Evolutionary conservation across 805 yeast species (phyloP).

Genomic region (Pichia thaimueangensis): DNA sequence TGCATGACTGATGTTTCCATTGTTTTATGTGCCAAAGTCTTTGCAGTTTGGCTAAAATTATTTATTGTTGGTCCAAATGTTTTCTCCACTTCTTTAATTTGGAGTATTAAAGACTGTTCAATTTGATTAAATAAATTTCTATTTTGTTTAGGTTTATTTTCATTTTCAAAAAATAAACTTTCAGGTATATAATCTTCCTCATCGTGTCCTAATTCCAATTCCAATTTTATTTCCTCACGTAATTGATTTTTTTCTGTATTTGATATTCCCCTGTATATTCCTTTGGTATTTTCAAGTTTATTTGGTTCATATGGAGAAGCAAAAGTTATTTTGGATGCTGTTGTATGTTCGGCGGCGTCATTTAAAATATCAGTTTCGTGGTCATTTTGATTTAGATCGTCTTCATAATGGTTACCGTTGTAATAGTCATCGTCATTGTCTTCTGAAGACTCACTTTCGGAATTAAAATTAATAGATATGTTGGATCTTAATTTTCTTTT

Average conservation of each 20-base stretch:
- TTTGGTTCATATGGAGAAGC: neutral
- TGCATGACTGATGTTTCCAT: constrained; percentile 12
- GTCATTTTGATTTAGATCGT: neutral
- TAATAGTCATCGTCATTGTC: constrained; percentile 1
- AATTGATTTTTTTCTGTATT: constrained; percentile 15
- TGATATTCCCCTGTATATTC: neutral
- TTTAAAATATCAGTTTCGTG: neutral
- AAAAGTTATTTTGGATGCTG: neutral
- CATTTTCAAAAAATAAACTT: constrained; percentile 1
- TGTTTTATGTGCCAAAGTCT: constrained; percentile 23
- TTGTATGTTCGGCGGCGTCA: neutral
- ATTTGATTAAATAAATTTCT: constrained; percentile 4
- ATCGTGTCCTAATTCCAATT: constrained; percentile 24
- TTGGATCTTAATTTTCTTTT: constrained; percentile 20
- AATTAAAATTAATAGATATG: constrained; percentile 20
- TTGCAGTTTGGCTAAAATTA: constrained; percentile 24
- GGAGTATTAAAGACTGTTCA: constrained; percentile 17
- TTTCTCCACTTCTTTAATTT: constrained; percentile 16
- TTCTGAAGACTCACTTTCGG: constrained; percentile 20
- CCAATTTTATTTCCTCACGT: constrained; percentile 18
- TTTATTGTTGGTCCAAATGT: constrained; percentile 18
- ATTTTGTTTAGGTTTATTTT: neutral
- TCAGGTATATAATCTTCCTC: too few species aligned
- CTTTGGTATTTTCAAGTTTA: too few species aligned
- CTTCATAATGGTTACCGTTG: neutral